Conservation (phyloP, 2,329 filamentous ascomycete genomes). For the Rhynchosporium secalis region DNA sequence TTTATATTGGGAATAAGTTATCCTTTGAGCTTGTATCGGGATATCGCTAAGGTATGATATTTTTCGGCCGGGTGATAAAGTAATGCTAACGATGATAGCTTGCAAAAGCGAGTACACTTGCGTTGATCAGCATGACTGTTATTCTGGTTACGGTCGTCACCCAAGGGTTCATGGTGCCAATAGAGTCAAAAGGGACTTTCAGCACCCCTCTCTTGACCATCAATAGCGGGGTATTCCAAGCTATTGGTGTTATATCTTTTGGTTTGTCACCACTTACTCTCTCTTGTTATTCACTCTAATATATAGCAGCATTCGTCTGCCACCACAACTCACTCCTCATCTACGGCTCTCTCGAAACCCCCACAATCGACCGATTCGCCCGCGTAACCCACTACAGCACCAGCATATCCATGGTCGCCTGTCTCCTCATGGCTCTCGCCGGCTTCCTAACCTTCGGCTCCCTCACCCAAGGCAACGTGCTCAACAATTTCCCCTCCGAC, state of each 20-base stretch:
- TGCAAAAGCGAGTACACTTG: constrained; percentile 92
- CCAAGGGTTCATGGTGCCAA: constrained; percentile 74
- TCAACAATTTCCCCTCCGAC: constrained; percentile 93
- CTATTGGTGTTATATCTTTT: constrained; percentile 97
- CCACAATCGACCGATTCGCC: constrained; percentile 93
- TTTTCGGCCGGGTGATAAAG: background rate
- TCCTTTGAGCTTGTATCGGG: constrained; percentile 88
- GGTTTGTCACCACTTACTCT: constrained; percentile 52
- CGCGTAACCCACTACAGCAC: constrained; percentile 94
- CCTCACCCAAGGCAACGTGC: constrained; percentile 87
- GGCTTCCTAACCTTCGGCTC: constrained; percentile 94
- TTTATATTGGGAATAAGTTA: constrained; percentile 86
- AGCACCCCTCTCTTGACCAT: constrained; percentile 70
- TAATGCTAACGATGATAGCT: constrained; percentile 55
- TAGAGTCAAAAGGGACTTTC: constrained; percentile 70
- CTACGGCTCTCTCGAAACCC: constrained; percentile 90
- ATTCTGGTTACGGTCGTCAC: constrained; percentile 87
- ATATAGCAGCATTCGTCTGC: constrained; percentile 60
- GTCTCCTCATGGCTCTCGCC: constrained; percentile 80
- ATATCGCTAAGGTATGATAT: constrained; percentile 83
- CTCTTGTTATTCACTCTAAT: constrained; percentile 31
- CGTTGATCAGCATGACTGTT: constrained; percentile 87
- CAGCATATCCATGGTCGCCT: constrained; percentile 85
- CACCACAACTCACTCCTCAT: constrained; percentile 97
- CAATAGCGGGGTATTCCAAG: constrained; percentile 88